Conservation (phyloP, 2,329 filamentous ascomycete genomes). For the Trichoderma koningiopsis region DNA sequence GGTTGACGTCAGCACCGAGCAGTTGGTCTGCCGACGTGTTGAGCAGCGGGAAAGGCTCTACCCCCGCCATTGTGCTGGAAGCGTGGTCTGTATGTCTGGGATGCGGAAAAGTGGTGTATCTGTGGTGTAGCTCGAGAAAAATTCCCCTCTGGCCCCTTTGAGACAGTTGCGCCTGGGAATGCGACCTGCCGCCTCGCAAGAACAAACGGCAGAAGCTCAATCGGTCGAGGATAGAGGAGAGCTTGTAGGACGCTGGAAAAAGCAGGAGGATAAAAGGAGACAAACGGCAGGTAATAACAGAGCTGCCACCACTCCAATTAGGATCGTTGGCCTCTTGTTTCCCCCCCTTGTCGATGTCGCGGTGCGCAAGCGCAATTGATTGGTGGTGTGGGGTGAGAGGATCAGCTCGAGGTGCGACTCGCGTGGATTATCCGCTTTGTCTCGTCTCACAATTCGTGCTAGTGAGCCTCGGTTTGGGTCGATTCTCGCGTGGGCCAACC, state of each 20-base stretch:
- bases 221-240: background rate
- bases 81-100: background rate
- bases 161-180: background rate
- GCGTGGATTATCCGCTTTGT: constrained; percentile 20
- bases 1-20: constrained; percentile 44
- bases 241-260: background rate
- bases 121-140: background rate
- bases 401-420: constrained; percentile 10
- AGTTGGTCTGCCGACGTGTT: constrained; percentile 54
- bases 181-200: background rate
- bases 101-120: background rate
- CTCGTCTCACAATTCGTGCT: constrained; percentile 11
- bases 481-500: background rate
- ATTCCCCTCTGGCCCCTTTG: background rate
- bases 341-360: constrained; percentile 15
- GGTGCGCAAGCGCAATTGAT: constrained; percentile 22
- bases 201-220: background rate
- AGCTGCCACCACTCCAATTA: constrained; percentile 1
- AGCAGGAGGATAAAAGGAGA: constrained; percentile 11
- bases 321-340: constrained; percentile 18
- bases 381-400: constrained; percentile 14
- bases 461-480: constrained; percentile 12
- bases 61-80: constrained; percentile 43
- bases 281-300: background rate
- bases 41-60: constrained; percentile 60